These are phyloP conservation scores for Coffea humblotiana DNA, from an alignment of 305 asterid species.

Conservation along the genomic window DNA sequence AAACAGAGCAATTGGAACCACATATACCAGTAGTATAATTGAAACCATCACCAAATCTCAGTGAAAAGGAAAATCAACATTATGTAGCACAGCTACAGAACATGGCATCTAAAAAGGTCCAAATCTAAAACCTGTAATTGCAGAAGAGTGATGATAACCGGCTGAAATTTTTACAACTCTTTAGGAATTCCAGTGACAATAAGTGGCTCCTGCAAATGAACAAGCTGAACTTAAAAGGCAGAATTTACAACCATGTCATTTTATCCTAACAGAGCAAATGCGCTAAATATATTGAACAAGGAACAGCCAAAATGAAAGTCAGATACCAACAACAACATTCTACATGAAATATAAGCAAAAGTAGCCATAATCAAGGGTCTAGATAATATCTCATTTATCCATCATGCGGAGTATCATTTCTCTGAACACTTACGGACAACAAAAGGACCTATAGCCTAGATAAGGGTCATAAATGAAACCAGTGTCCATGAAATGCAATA, in stretches of 20 bases:
- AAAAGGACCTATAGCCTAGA: neutral
- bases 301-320: neutral
- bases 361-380: neutral
- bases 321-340: neutral
- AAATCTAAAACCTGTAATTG: slow-evolving; percentile 67
- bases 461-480: neutral
- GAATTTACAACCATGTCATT: neutral
- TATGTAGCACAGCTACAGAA: neutral
- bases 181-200: slow-evolving; percentile 61
- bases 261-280: neutral
- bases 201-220: slow-evolving; percentile 60
- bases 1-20: too few species aligned
- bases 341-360: neutral
- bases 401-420: neutral
- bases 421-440: neutral
- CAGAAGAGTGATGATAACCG: slow-evolving; percentile 95
- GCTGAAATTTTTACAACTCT: slow-evolving; percentile 64
- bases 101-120: neutral
- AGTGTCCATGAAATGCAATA: neutral
- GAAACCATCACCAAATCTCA: neutral
- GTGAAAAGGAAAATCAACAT: neutral
- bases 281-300: neutral
- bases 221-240: slow-evolving; percentile 4
- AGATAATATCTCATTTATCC: neutral
- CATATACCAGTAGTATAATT: too few species aligned